phyloP scores from a whole-genome alignment of 306 rosid species.

The Quercus ilex region DNA sequence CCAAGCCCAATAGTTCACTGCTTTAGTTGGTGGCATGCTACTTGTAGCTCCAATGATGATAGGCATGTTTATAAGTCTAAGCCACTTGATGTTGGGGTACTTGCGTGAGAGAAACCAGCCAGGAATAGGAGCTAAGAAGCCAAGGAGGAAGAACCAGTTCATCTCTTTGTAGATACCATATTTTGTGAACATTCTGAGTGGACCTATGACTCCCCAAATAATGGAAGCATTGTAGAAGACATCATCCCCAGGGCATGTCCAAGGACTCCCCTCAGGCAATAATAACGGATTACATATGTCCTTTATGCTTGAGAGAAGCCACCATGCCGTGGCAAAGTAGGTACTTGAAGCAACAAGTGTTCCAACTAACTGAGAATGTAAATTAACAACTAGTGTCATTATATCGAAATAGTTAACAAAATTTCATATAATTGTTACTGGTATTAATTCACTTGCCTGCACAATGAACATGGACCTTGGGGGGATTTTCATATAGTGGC shows the following conservation, averaged over 20 bases:
- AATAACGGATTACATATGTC: constrained; percentile 41
- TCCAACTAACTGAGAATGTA: constrained; percentile 41
- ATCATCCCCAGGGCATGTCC: constrained; percentile 67
- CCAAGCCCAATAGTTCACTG: constrained; percentile 54
- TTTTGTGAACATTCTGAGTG: constrained; percentile 52
- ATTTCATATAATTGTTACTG: background rate
- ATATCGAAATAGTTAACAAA: background rate
- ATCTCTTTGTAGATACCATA: constrained; percentile 44
- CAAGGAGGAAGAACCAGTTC: constrained; percentile 69
- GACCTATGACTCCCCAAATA: constrained; percentile 79
- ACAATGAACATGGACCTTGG: constrained; percentile 67
- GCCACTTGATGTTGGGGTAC: constrained; percentile 50
- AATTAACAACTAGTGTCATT: background rate
- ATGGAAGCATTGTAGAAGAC: constrained; percentile 76
- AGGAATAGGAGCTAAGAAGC: constrained; percentile 49
- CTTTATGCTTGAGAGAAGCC: constrained; percentile 44
- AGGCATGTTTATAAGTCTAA: constrained; percentile 53
- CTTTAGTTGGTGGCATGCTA: constrained; percentile 32
- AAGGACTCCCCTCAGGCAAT: constrained; percentile 61
- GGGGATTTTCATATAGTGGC: constrained; percentile 89
- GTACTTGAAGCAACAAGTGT: constrained; percentile 47
- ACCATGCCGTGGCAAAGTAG: constrained; percentile 68
- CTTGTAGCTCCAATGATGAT: constrained; percentile 33
- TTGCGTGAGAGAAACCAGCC: constrained; percentile 43
- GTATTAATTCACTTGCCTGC: constrained; percentile 36